Base-by-base conservation (phyloP, 1,284 basidiomycete genomes). In the Apiotrichum sp. region DNA sequence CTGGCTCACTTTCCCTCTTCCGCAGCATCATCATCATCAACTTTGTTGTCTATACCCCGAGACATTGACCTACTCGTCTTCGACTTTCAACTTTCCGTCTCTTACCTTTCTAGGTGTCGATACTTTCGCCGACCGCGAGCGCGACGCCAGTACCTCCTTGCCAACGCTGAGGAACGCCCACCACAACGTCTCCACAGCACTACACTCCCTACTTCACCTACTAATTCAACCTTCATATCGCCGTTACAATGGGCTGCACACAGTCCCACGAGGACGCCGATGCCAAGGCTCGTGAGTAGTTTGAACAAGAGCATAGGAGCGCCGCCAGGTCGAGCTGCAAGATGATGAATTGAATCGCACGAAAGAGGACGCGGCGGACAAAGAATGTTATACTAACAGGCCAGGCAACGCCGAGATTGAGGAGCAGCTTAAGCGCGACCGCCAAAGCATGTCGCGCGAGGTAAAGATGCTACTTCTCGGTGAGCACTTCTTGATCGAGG, bases 371-470 rank as follows among this genome's bases (percentile, higher is more conserved):
- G 22, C 22, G 22, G 22, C 1, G 22, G 22, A 22, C 22, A 7
- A 45, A 47, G 14, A 16, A 34, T 38, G 36, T 39, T 50, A 41
- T 34, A 52, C 33, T 11, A 22, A 16, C 48, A 31, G 33, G 38
- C 65, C 56, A 78, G 76, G 76, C 45, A 96, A 93, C 74, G 90
- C 93, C 69, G 91, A 92, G 81, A 98, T 97, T 70, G 93, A 97
- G 79, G 87, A 82, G 75, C 93, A 97, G 79, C 83, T 98, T 67
- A 93, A 91, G 80, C 83, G 86, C 66, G 93, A 98, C 79, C 81
- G 89, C 48, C 84, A 90, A 77, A 86, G 88, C 80, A 86, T 92
- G 55, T 88, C 89, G 82, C 95, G 93, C 73, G 92, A 95, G 78
- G 91, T 96, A 74, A 95, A 93, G 68, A 76, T 77, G 71, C 62